Percentiles rank a stretch among this genome's conserved stretches.
Evolutionary conservation across 2,329 filamentous ascomycete species (phyloP).

Genomic region (Microsporum audouinii): DNA sequence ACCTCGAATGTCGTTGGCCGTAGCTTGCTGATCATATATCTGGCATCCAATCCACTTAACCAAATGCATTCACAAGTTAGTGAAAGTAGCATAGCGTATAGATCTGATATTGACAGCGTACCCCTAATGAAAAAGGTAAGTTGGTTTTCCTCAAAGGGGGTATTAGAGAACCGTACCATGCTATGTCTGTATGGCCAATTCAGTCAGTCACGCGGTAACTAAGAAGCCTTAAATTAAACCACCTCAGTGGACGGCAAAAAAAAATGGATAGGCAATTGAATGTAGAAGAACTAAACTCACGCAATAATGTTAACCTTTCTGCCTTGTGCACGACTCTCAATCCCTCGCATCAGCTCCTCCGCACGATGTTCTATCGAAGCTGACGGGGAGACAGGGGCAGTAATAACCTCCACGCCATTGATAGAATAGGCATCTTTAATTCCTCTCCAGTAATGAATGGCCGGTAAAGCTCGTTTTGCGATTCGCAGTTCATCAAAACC

Average conservation of each 20-base stretch:
- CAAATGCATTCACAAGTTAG: not conserved
- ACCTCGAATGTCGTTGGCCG: conserved; percentile 60
- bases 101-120: not conserved
- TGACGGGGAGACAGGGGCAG: conserved; percentile 47
- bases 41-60: conserved; percentile 48
- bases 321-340: conserved; percentile 42
- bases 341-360: conserved; percentile 41
- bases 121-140: not conserved
- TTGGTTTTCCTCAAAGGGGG: not conserved
- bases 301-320: conserved; percentile 55
- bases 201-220: not conserved
- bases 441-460: conserved; percentile 54
- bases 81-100: not conserved
- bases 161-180: conserved; percentile 29
- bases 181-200: conserved; percentile 29
- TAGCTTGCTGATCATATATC: conserved; percentile 52
- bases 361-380: conserved; percentile 49
- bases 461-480: conserved; percentile 40
- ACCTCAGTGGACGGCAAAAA: too few relatives aligned
- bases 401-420: conserved; percentile 51
- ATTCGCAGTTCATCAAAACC: conserved; percentile 53
- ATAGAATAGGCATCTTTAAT: conserved; percentile 47
- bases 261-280: not conserved
- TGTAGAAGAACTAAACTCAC: conserved; percentile 30
- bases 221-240: not conserved